phyloP scores from a whole-genome alignment of 345 rosid species.

The Erodium maritimum region DNA sequence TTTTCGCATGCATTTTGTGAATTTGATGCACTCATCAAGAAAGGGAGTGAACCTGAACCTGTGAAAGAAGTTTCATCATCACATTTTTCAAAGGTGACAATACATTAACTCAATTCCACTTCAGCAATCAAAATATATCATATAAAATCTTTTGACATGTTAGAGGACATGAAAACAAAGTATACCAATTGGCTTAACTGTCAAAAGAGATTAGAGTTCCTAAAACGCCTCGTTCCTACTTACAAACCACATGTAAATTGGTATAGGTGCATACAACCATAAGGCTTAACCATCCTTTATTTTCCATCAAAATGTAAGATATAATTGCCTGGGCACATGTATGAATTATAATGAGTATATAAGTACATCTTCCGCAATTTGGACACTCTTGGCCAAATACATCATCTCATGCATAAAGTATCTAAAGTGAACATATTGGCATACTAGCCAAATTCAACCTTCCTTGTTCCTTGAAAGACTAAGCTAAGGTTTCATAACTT shows the following conservation, averaged over 20 bases:
- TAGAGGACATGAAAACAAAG: constrained; percentile 1
- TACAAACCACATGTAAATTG: no score
- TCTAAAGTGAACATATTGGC: neutral
- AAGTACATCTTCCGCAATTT: neutral
- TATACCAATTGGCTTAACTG: neutral
- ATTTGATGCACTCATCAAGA: constrained; percentile 21
- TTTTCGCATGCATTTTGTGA: constrained; percentile 18
- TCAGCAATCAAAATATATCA: neutral
- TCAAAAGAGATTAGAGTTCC: neutral
- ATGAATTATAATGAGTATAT: no score
- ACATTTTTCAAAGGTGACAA: neutral
- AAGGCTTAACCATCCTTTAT: no score
- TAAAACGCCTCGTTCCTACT: no score
- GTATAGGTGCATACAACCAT: no score
- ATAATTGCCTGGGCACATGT: no score
- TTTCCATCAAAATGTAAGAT: no score
- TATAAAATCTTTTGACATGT: neutral
- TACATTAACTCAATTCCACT: neutral
- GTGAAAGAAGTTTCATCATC: constrained; percentile 6
- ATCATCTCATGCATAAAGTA: neutral
- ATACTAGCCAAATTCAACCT: neutral
- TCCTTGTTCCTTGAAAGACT: neutral
- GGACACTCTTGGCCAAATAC: neutral
- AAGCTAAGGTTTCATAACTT: neutral
- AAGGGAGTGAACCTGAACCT: constrained; percentile 33